A percentile compares a stretch with the other conserved stretches of the same genome.
Conservation (phyloP, 306 rosid species). For the Glycine soja region DNA sequence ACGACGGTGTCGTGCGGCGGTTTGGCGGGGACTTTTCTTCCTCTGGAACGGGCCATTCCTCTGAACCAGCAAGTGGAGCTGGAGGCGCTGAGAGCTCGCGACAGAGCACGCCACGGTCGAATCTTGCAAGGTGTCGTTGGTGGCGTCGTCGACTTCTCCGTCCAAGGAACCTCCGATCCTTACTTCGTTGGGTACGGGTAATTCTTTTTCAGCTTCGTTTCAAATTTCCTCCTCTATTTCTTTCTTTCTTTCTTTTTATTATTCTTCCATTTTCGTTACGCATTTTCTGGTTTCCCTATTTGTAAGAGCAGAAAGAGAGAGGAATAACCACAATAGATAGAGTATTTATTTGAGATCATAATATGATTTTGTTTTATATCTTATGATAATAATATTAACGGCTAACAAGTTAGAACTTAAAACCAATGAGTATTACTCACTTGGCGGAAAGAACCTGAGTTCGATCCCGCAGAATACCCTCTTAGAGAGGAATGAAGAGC, state of each 20-base stretch:
- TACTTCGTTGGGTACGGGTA: slow-evolving; percentile 71
- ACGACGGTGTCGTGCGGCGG: slow-evolving; percentile 56
- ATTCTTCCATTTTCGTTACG: neutral
- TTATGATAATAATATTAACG: neutral
- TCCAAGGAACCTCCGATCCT: slow-evolving; percentile 93
- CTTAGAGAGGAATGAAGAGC: no score
- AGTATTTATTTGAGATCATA: neutral
- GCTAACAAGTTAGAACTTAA: neutral
- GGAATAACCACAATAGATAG: neutral
- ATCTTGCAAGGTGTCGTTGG: slow-evolving; percentile 65
- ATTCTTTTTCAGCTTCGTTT: slow-evolving; percentile 41
- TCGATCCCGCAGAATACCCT: no score
- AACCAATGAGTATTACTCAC: no score
- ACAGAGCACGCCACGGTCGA: slow-evolving; percentile 76
- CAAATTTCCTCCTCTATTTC: neutral
- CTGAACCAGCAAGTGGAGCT: slow-evolving; percentile 59
- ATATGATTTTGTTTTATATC: neutral
- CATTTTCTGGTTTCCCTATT: slow-evolving; percentile 40
- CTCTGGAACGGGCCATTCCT: slow-evolving; percentile 79
- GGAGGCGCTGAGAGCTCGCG: slow-evolving; percentile 70
- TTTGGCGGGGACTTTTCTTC: slow-evolving; percentile 58
- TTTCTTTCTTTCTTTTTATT: neutral
- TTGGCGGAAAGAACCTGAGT: no score
- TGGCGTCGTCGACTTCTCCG: slow-evolving; percentile 88
- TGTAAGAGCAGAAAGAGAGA: slow-evolving; percentile 12